phyloP scores from a whole-genome alignment of 1,139 yeast species.

The Geotrichum cucujoidarum region DNA sequence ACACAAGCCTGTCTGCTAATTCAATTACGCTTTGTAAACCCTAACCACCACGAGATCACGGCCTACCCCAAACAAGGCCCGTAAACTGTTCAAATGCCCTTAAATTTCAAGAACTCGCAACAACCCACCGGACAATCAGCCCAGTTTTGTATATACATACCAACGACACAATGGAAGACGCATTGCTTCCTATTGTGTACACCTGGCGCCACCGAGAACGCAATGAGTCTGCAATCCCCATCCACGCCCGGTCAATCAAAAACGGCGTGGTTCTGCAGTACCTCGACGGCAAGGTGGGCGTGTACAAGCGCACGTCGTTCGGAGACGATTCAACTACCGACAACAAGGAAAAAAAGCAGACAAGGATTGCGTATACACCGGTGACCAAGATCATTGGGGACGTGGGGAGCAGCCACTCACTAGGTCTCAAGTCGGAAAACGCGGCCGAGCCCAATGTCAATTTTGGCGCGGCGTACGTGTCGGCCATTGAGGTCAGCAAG shows the following conservation, averaged over 20 bases:
- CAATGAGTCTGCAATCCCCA: constrained; percentile 12
- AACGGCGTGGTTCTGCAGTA: constrained; percentile 14
- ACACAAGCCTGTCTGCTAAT: too few species aligned
- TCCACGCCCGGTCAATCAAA: constrained; percentile 11
- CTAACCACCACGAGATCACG: neutral
- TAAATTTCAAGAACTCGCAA: too few species aligned
- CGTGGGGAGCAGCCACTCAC: neutral
- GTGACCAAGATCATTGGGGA: constrained; percentile 11
- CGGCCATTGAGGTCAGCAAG: constrained; percentile 13
- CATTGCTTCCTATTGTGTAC: constrained; percentile 10
- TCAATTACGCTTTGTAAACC: too few species aligned
- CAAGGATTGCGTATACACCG: neutral
- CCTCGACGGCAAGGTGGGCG: constrained; percentile 15
- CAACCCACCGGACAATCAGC: too few species aligned
- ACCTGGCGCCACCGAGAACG: constrained; percentile 18
- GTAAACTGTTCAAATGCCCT: too few species aligned
- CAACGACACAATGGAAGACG: constrained; percentile 7
- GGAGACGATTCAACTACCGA: neutral
- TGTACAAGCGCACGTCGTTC: constrained; percentile 6
- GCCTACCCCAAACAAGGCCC: neutral
- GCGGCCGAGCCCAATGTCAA: constrained; percentile 8
- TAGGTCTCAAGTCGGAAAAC: neutral
- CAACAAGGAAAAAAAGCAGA: neutral
- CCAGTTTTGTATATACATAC: too few species aligned
- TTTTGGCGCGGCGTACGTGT: constrained; percentile 8